These are phyloP conservation scores for Metschnikowia chrysomelidarum DNA, from an alignment of 805 yeast species.

Conservation along the genomic window DNA sequence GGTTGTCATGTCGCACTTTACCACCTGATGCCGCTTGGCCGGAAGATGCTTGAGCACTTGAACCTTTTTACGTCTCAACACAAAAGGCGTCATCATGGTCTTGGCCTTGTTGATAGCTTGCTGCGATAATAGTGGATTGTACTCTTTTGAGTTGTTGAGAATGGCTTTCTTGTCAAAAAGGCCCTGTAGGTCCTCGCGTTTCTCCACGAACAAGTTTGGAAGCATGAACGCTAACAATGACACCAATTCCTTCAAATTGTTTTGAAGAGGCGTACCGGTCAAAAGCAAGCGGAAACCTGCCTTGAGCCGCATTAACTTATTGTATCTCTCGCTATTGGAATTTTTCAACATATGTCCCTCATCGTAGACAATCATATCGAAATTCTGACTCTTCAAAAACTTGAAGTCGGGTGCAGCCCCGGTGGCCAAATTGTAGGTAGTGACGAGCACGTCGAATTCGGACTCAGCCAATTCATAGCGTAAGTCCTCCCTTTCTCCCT, in stretches of 20 bases:
- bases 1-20: conserved; percentile 60
- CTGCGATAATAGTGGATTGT: conserved; percentile 80
- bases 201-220: conserved; percentile 77
- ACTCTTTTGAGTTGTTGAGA: conserved; percentile 51
- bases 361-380: conserved; percentile 89
- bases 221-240: conserved; percentile 88
- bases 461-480: conserved; percentile 61
- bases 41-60: conserved; percentile 93
- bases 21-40: conserved; percentile 61
- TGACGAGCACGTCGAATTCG: conserved; percentile 83
- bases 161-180: conserved; percentile 86
- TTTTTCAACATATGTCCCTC: conserved; percentile 98
- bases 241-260: conserved; percentile 85
- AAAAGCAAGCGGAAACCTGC: conserved; percentile 83
- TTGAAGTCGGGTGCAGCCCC: conserved; percentile 80
- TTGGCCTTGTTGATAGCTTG: conserved; percentile 93
- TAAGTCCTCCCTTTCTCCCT: conserved; percentile 78
- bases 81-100: conserved; percentile 98
- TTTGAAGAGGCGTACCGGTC: conserved; percentile 97
- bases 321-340: conserved; percentile 81
- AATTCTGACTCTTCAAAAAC: conserved; percentile 69
- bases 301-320: conserved; percentile 76
- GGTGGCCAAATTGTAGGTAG: conserved; percentile 90
- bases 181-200: conserved; percentile 75
- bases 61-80: conserved; percentile 84